Base-by-base conservation (phyloP, 2,329 filamentous ascomycete species). In the Rugonectria rugulosa region DNA sequence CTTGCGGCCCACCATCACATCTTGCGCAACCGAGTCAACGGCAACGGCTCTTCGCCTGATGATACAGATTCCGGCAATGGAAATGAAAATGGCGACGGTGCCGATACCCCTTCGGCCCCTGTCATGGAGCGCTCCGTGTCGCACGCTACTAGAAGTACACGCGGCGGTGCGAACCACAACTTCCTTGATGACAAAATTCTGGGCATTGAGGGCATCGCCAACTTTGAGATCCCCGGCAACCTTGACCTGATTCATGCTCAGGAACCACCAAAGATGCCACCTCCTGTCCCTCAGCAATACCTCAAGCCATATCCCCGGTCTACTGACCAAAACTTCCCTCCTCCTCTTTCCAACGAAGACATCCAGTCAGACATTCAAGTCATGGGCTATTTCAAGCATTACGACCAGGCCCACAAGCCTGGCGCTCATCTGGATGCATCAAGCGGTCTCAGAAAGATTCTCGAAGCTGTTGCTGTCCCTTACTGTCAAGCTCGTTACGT, bases 61-160 rank as follows among this genome's bases (percentile, higher is more conserved):
- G 81, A 82, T 36, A 85, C 80, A 61, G 81, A 83, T 42, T 79
- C 78, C 14, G 80, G 79, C 53, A 79, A 81, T 52, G 78, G 77
- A 9, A 80, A 84, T 34, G 79, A 79, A 43, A 75, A 76, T 24
- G 81, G 82, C 31, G 76, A 79, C 14, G 80, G 79, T 32, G 75
- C 74, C 21, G 79, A 82, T 46, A 75, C 76, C 5, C 75, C 74
- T 1, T 77, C 81, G 5, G 84, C 83, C 2, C 78, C 79, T 12
- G 75, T 75, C 48, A 88, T 88, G 85, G 86, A 88, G 69, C 80
- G 85, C 27, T 83, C 85, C 57, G 79, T 82, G 11, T 88, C 86
- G 9, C 85, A 88, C 56, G 83, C 83, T 11, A 88, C 86, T 15
- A 78, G 86, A 37, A 88, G 85, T 71, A 87, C 83, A 17, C 79